Conservation (phyloP, 345 rosid species). For the Gossypium rotundifolium region DNA sequence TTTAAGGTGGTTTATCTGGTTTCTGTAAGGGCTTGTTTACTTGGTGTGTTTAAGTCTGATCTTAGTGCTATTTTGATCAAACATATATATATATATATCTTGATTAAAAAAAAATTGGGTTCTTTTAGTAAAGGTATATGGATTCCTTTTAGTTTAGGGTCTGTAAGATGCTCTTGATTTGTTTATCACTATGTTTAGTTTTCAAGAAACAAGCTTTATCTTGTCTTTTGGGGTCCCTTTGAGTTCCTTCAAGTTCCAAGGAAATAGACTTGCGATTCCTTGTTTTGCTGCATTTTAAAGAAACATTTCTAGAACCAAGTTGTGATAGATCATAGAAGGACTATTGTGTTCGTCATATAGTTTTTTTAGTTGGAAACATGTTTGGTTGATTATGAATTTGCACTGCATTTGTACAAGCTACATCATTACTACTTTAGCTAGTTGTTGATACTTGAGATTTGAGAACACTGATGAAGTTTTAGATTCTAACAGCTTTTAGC, state of each 20-base stretch:
- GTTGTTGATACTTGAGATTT: background rate
- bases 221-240: background rate
- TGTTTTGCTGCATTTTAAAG: background rate
- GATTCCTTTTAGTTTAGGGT: background rate
- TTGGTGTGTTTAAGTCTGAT: background rate
- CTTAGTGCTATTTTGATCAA: background rate
- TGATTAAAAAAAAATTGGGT: background rate
- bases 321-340: background rate
- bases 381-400: background rate
- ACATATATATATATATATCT: background rate
- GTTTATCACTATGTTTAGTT: background rate
- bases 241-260: background rate
- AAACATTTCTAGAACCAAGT: background rate
- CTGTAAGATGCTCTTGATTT: background rate
- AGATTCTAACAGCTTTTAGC: background rate
- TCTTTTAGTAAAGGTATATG: background rate
- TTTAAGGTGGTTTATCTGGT: background rate
- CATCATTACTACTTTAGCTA: background rate
- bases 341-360: background rate
- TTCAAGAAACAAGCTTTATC: background rate
- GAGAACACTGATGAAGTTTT: background rate
- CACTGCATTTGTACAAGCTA: background rate
- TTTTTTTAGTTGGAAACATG: background rate
- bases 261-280: background rate
- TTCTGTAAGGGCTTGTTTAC: no score